Conservation (phyloP, 106 monocot genomes). For the Dioscorea zingiberensis region DNA sequence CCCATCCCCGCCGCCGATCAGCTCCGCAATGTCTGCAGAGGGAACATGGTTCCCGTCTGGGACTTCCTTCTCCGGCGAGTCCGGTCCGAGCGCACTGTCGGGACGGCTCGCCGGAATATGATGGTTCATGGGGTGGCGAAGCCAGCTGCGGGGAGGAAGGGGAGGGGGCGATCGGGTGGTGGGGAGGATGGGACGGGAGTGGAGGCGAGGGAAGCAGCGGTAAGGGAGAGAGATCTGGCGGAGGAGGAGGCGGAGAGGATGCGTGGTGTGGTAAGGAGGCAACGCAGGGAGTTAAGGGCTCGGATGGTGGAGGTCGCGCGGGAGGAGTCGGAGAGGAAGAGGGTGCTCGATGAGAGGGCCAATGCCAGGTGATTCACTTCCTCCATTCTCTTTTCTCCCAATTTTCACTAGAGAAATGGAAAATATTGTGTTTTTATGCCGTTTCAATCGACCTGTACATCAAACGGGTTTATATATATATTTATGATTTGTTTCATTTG, state of each 20-base stretch:
- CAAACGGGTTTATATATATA: too few species aligned
- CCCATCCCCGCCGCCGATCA: conserved; percentile 71
- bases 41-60: conserved; percentile 94
- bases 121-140: conserved; percentile 58
- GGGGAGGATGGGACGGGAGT: conserved; percentile 11
- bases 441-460: too few species aligned
- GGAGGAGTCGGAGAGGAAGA: conserved; percentile 84
- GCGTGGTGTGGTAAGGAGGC: conserved; percentile 62
- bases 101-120: conserved; percentile 68
- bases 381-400: neutral
- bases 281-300: conserved; percentile 66
- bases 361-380: conserved; percentile 52
- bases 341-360: conserved; percentile 65
- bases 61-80: conserved; percentile 72
- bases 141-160: conserved; percentile 10
- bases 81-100: conserved; percentile 77
- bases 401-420: too few species aligned
- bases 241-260: conserved; percentile 79
- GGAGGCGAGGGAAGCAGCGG: conserved; percentile 44
- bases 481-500: too few species aligned
- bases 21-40: conserved; percentile 90
- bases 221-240: conserved; percentile 62
- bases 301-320: conserved; percentile 70
- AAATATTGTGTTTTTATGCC: too few species aligned
- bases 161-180: conserved; percentile 20